phyloP scores from a whole-genome alignment of 257 asterid genomes.

The Coffea eugenioides region DNA sequence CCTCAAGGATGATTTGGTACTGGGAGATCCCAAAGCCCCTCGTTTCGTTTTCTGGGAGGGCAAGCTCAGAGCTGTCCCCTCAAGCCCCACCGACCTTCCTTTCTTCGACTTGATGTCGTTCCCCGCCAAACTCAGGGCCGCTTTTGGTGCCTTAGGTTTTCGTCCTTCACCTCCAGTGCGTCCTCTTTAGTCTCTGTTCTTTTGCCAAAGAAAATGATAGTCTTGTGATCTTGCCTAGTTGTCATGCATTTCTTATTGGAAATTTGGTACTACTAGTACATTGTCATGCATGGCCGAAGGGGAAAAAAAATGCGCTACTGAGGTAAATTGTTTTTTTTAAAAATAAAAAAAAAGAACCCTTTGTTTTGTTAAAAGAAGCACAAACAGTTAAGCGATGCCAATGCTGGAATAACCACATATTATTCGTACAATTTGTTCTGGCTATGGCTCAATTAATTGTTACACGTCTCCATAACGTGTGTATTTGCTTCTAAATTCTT shows the following conservation, averaged over 20 bases:
- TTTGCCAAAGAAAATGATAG: not conserved
- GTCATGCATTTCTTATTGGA: no score
- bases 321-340: no score
- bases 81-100: constrained; percentile 66
- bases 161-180: constrained; percentile 95
- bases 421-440: not conserved
- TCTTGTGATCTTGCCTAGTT: no score
- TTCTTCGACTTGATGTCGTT: constrained; percentile 88
- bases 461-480: not conserved
- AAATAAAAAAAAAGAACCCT: no score
- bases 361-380: not conserved
- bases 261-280: no score
- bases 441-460: not conserved
- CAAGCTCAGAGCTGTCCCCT: constrained; percentile 88
- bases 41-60: constrained; percentile 90
- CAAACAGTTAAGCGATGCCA: not conserved
- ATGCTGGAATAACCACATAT: not conserved
- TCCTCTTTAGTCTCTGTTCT: constrained; percentile 13
- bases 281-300: no score
- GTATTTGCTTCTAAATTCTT: not conserved
- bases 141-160: constrained; percentile 88
- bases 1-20: constrained; percentile 77
- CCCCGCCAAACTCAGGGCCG: constrained; percentile 91
- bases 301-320: not conserved
- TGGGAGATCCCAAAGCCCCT: constrained; percentile 94